phyloP scores from a whole-genome alignment of 2,329 filamentous ascomycete genomes.

The Calonectria leucothoes region DNA sequence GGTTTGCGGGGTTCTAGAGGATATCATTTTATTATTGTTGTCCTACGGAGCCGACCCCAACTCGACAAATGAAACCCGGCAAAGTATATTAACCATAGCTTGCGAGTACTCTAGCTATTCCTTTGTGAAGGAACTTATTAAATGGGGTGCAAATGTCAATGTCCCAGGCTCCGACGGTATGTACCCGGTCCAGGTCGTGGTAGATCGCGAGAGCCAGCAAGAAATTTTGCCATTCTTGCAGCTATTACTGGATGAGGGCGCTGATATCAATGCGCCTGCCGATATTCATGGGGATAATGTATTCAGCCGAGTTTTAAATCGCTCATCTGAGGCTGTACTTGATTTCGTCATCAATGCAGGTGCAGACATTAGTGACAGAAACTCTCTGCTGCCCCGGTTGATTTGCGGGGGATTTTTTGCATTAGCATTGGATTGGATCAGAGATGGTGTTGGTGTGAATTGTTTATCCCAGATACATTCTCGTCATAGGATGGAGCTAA shows the following conservation, averaged over 20 bases:
- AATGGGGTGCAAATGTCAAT: neutral
- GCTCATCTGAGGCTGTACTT: fast-evolving
- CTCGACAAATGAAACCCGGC: fast-evolving
- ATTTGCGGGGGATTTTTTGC: neutral
- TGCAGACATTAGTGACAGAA: neutral
- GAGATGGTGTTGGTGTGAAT: neutral
- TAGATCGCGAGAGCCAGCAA: no score
- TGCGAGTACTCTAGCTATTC: neutral
- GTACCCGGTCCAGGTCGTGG: neutral
- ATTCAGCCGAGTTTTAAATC: neutral
- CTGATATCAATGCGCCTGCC: neutral
- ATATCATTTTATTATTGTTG: neutral
- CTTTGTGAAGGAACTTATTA: neutral
- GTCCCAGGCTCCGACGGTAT: fast-evolving
- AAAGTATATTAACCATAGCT: neutral
- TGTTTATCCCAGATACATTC: fast-evolving
- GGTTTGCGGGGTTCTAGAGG: neutral
- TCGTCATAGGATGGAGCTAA: fast-evolving
- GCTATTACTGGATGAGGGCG: neutral
- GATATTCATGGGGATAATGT: neutral
- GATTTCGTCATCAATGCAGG: neutral
- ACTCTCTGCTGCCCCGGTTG: neutral
- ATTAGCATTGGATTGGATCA: neutral
- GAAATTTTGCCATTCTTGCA: neutral
- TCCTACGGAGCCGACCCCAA: neutral